phyloP scores from a whole-genome alignment of 805 yeast genomes.

The Ogataea henricii region DNA sequence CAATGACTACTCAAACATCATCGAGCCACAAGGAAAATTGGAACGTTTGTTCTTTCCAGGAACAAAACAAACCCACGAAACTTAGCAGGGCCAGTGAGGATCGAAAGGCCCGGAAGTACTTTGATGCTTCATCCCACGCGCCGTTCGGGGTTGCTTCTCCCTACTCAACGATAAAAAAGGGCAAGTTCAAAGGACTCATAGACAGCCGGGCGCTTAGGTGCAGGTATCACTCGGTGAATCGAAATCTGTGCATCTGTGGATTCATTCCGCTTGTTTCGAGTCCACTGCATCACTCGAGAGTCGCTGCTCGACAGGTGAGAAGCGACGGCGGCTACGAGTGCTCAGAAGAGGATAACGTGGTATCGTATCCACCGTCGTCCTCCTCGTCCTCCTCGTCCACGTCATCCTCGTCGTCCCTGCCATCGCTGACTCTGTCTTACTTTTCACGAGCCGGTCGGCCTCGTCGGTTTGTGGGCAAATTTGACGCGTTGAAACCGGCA shows the following conservation, averaged over 20 bases:
- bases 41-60: constrained; percentile 4
- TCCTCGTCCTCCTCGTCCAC: constrained; percentile 18
- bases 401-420: constrained; percentile 20
- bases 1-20: constrained; percentile 2
- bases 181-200: constrained; percentile 24
- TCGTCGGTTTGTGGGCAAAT: constrained; percentile 1
- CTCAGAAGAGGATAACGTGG: constrained; percentile 2
- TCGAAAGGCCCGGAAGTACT: not conserved
- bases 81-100: not conserved
- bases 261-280: constrained; percentile 24
- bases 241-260: constrained; percentile 21
- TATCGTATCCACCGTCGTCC: constrained; percentile 11
- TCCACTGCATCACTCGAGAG: constrained; percentile 19
- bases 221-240: constrained; percentile 20
- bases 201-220: constrained; percentile 24
- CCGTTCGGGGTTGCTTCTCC: constrained; percentile 6
- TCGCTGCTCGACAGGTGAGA: not conserved
- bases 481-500: not conserved
- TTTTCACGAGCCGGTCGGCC: constrained; percentile 19
- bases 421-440: constrained; percentile 21
- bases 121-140: not conserved
- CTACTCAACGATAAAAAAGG: constrained; percentile 18
- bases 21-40: constrained; percentile 14
- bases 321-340: not conserved
- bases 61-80: not conserved